Conservation (phyloP, 2,329 filamentous ascomycete genomes). For the Trichoderma citrinoviride region DNA sequence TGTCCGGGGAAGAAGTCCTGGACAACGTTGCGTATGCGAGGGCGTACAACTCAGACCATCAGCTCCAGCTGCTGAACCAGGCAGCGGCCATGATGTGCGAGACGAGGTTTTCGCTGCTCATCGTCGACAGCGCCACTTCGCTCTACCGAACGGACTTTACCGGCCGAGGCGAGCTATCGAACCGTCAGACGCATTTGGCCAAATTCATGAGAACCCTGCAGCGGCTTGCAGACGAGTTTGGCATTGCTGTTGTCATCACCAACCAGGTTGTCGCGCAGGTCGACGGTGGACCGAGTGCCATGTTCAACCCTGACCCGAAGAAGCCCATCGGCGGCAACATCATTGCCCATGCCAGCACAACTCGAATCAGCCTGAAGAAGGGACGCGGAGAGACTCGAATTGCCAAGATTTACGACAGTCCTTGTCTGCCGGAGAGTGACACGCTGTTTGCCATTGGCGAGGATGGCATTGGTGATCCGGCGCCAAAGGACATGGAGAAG, state of each 20-base stretch:
- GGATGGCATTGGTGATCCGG: slow-evolving; percentile 93
- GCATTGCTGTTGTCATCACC: slow-evolving; percentile 96
- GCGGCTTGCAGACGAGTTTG: slow-evolving; percentile 77
- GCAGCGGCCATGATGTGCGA: slow-evolving; percentile 99
- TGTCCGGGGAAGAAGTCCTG: slow-evolving; percentile 94
- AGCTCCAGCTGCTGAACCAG: slow-evolving; percentile 90
- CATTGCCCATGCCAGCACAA: slow-evolving; percentile 96
- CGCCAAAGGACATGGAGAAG: slow-evolving; percentile 85
- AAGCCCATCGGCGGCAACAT: slow-evolving; percentile 99
- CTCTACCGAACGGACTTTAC: slow-evolving; percentile 96
- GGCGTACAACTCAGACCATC: slow-evolving; percentile 98
- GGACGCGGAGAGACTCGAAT: slow-evolving; percentile 92
- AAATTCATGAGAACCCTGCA: slow-evolving; percentile 87
- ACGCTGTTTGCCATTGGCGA: slow-evolving; percentile 96
- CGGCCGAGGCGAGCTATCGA: slow-evolving; percentile 95
- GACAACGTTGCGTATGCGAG: slow-evolving; percentile 98
- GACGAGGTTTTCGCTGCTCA: slow-evolving; percentile 90
- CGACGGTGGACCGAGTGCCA: slow-evolving; percentile 89
- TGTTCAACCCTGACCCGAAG: slow-evolving; percentile 99
- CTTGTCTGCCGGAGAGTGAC: slow-evolving; percentile 93
- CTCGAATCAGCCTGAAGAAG: slow-evolving; percentile 91
- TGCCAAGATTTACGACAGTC: slow-evolving; percentile 99
- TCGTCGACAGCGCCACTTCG: slow-evolving; percentile 94
- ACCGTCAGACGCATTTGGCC: slow-evolving; percentile 81
- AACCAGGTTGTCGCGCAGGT: slow-evolving; percentile 99